These are phyloP conservation scores for Fusarium compactum DNA, from an alignment of 2,329 filamentous ascomycete genomes.

Conservation along the genomic window DNA sequence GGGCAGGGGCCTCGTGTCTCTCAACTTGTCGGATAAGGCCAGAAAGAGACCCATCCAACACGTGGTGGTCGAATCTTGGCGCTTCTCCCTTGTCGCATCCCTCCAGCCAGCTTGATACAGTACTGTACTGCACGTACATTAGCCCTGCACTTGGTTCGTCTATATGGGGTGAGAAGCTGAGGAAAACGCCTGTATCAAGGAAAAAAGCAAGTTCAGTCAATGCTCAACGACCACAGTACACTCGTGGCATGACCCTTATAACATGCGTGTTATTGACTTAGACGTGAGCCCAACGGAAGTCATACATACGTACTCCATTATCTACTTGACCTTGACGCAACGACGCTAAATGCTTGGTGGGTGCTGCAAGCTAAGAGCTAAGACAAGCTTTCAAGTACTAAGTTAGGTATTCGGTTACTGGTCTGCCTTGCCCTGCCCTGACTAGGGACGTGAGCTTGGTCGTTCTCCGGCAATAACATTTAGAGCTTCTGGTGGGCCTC, in stretches of 20 bases:
- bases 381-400: slow-evolving; percentile 28
- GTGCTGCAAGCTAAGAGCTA: slow-evolving; percentile 21
- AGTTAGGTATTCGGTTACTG: neutral
- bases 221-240: neutral
- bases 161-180: slow-evolving; percentile 14
- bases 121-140: slow-evolving; percentile 13
- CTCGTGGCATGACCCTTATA: neutral
- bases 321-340: slow-evolving; percentile 16
- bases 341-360: slow-evolving; percentile 9
- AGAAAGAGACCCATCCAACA: slow-evolving; percentile 45
- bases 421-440: neutral
- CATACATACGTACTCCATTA: neutral
- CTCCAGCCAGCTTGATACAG: neutral
- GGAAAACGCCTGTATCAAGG: neutral
- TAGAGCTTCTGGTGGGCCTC: slow-evolving; percentile 10
- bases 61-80: slow-evolving; percentile 41
- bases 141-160: slow-evolving; percentile 27
- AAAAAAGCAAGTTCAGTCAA: slow-evolving; percentile 18
- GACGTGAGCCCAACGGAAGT: neutral
- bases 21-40: slow-evolving; percentile 41
- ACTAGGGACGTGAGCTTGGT: neutral
- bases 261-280: neutral
- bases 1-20: slow-evolving; percentile 35
- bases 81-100: slow-evolving; percentile 18
- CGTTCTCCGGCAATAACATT: neutral